Evolutionary conservation across 2,329 filamentous ascomycete genomes (phyloP).

Genomic region (Fusarium decemcellulare): DNA sequence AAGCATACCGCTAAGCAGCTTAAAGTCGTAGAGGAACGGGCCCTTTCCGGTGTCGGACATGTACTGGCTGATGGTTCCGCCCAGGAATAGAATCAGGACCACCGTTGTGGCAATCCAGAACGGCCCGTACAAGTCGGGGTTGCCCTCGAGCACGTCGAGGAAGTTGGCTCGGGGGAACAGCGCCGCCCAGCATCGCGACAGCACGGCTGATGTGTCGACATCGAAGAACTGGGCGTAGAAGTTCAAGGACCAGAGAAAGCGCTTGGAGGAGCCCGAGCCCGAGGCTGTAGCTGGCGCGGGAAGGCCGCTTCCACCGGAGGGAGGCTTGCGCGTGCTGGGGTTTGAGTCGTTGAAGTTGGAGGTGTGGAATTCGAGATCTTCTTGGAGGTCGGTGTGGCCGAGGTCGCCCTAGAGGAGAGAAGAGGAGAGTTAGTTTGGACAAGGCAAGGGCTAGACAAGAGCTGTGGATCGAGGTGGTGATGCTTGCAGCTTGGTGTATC

Average conservation of each 20-base stretch:
- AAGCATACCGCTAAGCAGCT: slow-evolving; percentile 81
- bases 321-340: slow-evolving; percentile 63
- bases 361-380: slow-evolving; percentile 98
- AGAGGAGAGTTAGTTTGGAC: slow-evolving; percentile 36
- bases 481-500: slow-evolving; percentile 28
- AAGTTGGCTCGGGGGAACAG: slow-evolving; percentile 94
- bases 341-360: slow-evolving; percentile 82
- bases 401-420: slow-evolving; percentile 83
- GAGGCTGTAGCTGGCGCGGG: slow-evolving; percentile 70
- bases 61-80: slow-evolving; percentile 95
- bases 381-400: slow-evolving; percentile 97
- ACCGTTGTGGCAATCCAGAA: slow-evolving; percentile 99
- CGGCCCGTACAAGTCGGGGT: slow-evolving; percentile 95
- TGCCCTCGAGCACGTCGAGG: slow-evolving; percentile 95
- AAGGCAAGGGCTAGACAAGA: neutral
- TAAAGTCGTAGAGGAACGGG: slow-evolving; percentile 93
- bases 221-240: slow-evolving; percentile 99
- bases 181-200: slow-evolving; percentile 89
- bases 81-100: slow-evolving; percentile 93
- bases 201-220: slow-evolving; percentile 92
- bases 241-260: slow-evolving; percentile 90
- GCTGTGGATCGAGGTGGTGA: neutral
- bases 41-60: slow-evolving; percentile 76
- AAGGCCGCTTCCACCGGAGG: slow-evolving; percentile 63
- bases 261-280: slow-evolving; percentile 72